Base-by-base conservation (phyloP, 169 alveolate genomes). In the Amoebophrya sp. region DNA sequence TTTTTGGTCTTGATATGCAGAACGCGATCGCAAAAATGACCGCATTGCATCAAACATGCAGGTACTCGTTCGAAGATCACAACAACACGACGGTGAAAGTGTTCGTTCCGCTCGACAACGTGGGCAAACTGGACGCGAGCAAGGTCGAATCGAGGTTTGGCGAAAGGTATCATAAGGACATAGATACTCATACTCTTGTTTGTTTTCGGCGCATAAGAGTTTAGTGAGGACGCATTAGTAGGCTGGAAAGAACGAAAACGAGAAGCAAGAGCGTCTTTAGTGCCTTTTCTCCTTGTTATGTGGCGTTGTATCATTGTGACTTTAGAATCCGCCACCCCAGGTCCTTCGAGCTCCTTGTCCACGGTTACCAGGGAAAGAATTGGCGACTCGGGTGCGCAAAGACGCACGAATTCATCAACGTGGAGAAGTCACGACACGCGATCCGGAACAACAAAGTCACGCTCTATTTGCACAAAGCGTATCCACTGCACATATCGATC, bases 61-160 rank as follows among this genome's bases (percentile, higher is more conserved):
- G 54, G 54, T 41, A 41, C 12, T 41, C 54, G 54, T 41, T 25
- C 29, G 83, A 66, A 3, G 35, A 66, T 25, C 35, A 66, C 32
- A 66, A 66, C 83, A 66, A 2, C 12, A 66, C 83, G 35, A 66
- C 83, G 83, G 83, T 66, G 83, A 66, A 66, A 25, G 83, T 66
- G 83, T 66, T 66, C 35, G 10, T 66, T n/a, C 83, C 35, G 32
- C 32, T 66, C 32, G 39, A 18, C 10, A 25, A 25, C 12, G 35
- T 66, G 39, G 83, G 83, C 1, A 66, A 66, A n/a, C 1, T 66
- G 32, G 39, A 18, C 35, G 32, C 12, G 35, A n/a, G 18, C 0
- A 18, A 66, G 35, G 35, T 66, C 12, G 35, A 66, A 25, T 66
- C 83, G 29, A 7, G 35, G 32, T 66, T 66, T 66, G 83, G 83